A percentile compares a stretch with the other conserved stretches of the same genome.
Conservation (phyloP, 2,329 filamentous ascomycete species). For the Clarireedia homoeocarpa region DNA sequence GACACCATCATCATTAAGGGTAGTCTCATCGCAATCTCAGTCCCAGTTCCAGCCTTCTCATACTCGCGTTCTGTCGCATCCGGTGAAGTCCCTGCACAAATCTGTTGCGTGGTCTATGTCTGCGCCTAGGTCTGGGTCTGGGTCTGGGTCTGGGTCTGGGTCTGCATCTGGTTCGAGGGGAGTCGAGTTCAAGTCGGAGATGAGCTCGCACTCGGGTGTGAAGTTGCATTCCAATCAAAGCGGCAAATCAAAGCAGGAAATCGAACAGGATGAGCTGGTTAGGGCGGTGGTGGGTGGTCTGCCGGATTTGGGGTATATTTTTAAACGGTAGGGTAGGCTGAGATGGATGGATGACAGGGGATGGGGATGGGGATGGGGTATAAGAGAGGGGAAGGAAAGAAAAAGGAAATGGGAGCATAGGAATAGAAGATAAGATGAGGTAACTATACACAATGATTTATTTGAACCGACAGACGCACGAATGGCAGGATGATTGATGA, state of each 20-base stretch:
- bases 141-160: no score
- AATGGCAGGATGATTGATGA: no score
- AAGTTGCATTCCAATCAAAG: background rate
- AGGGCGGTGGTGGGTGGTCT: conserved; percentile 27
- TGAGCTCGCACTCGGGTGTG: no score
- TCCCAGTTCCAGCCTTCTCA: background rate
- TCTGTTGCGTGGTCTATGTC: background rate
- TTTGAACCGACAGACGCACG: no score
- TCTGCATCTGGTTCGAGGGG: no score
- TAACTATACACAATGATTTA: background rate
- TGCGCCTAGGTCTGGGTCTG: no score
- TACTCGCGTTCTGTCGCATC: background rate
- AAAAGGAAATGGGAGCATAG: background rate
- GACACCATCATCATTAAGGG: background rate
- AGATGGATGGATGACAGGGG: background rate
- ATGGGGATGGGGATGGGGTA: background rate
- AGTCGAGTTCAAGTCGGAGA: no score
- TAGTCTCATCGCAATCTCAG: background rate
- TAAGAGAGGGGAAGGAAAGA: background rate
- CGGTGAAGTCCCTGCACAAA: background rate
- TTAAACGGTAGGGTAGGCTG: conserved; percentile 18
- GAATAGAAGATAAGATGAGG: background rate
- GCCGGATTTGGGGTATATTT: conserved; percentile 32
- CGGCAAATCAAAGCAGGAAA: conserved; percentile 21
- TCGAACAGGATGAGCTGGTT: conserved; percentile 29